Conservation (phyloP, 176 grass and related monocot species). For the Musa itinerans region DNA sequence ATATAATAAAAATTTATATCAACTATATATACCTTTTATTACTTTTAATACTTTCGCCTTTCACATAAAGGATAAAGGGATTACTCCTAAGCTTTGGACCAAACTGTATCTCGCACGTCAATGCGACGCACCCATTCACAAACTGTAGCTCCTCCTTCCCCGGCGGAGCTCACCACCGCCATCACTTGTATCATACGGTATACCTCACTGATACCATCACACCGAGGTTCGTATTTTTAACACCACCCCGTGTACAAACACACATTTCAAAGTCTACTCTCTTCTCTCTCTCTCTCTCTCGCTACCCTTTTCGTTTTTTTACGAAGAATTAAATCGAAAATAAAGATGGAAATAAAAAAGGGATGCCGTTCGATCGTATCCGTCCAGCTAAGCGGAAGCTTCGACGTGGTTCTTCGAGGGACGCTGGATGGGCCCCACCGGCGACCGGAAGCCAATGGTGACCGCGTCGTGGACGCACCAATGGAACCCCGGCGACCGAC, state of each 20-base stretch:
- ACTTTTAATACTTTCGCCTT: background rate
- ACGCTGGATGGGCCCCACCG: constrained; percentile 73
- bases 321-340: background rate
- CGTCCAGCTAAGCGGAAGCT: constrained; percentile 16
- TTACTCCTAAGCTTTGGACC: too few species aligned
- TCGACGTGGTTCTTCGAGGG: constrained; percentile 42
- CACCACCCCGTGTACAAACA: background rate
- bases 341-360: background rate
- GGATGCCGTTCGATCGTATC: background rate
- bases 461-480: constrained; percentile 71
- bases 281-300: background rate
- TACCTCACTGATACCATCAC: too few species aligned
- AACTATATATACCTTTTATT: too few species aligned
- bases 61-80: too few species aligned
- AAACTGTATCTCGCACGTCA: background rate
- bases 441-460: constrained; percentile 50
- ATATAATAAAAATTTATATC: too few species aligned
- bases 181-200: background rate
- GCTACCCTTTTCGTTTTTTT: too few species aligned
- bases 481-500: constrained; percentile 52
- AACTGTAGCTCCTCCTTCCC: background rate
- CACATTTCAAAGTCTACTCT: background rate
- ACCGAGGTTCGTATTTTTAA: too few species aligned
- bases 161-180: background rate
- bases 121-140: background rate